Conservation (phyloP, 805 yeast species). For the Grigorovia transvaalensis region DNA sequence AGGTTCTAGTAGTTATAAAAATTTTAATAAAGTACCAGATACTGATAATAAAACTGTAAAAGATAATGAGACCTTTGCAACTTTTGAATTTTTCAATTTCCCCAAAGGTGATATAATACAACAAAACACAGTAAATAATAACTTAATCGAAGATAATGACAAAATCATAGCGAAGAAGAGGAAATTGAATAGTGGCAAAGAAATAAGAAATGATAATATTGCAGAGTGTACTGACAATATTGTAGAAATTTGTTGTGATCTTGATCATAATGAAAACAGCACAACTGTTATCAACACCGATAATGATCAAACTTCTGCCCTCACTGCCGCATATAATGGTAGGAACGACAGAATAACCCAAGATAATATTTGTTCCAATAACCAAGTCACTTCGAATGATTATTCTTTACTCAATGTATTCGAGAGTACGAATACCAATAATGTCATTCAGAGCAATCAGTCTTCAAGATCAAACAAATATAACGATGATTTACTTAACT, state of each 20-base stretch:
- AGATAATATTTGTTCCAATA: conserved; percentile 1
- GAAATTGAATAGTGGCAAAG: neutral
- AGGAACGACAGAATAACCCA: neutral
- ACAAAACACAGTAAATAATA: neutral
- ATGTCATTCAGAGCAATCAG: neutral
- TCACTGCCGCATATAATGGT: no score
- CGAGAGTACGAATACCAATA: neutral
- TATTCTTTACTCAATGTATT: neutral
- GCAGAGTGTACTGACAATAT: conserved; percentile 29
- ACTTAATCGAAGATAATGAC: neutral
- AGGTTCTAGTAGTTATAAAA: no score
- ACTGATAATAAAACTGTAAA: no score
- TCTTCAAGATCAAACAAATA: neutral
- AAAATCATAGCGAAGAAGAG: neutral
- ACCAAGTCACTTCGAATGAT: neutral
- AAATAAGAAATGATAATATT: conserved; percentile 5
- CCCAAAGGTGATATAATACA: conserved; percentile 14
- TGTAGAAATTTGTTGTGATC: conserved; percentile 35
- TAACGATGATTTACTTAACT: neutral
- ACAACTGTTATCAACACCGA: neutral
- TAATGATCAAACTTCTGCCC: neutral
- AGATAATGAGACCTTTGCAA: conserved; percentile 5
- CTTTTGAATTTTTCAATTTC: conserved; percentile 34
- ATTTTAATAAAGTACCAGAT: no score
- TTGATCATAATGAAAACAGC: conserved; percentile 16